Evolutionary conservation across 495 filamentous ascomycete genomes (phyloP).

Genomic region (Neurospora hispaniola): DNA sequence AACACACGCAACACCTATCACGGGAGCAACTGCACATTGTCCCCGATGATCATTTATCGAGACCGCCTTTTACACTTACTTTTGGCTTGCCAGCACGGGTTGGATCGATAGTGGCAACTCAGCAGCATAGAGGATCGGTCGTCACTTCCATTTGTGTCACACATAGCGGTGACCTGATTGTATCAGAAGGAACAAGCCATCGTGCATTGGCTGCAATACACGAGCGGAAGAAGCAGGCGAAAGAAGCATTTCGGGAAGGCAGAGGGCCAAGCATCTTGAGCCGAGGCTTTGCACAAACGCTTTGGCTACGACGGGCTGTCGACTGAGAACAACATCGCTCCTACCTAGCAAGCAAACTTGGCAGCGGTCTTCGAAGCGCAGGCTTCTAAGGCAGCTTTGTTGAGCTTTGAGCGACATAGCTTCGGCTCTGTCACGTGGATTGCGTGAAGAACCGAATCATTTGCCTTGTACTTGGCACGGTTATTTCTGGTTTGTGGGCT

Average conservation of each 20-base stretch:
- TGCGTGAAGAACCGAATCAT: neutral
- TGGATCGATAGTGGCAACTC: too few relatives aligned
- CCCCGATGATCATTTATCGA: neutral
- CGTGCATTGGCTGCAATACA: neutral
- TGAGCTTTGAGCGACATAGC: neutral
- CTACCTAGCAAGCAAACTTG: neutral
- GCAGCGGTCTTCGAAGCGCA: neutral
- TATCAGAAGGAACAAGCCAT: neutral
- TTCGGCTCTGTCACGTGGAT: neutral
- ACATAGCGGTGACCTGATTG: neutral
- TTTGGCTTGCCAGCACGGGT: neutral
- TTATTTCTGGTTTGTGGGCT: neutral
- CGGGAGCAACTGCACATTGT: neutral
- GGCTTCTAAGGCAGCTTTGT: neutral
- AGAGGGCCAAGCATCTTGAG: neutral
- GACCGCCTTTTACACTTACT: neutral
- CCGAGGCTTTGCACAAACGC: neutral
- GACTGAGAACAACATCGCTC: neutral
- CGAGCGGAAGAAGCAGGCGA: neutral
- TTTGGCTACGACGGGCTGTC: neutral
- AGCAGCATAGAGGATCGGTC: neutral
- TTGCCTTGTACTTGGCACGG: neutral
- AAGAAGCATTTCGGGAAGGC: neutral
- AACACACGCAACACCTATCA: neutral
- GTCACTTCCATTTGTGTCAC: neutral